Evolutionary conservation across 1,284 basidiomycete species (phyloP), one percentile per base, ranked within the genome.

Genomic region (Mycena sp.): DNA sequence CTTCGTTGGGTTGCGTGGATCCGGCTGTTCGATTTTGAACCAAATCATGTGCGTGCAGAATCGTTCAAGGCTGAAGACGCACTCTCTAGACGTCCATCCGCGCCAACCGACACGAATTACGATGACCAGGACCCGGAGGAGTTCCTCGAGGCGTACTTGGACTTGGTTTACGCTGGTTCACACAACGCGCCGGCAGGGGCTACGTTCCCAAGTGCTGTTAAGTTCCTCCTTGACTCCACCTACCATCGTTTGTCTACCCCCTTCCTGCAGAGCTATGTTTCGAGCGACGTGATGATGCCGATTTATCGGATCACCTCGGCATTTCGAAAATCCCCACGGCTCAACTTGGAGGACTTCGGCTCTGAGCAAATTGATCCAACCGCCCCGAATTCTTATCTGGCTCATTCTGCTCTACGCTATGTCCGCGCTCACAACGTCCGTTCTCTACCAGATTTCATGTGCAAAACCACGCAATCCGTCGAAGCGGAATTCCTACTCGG

Each of bases 1-100:
- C 72, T 70, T 0, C 61, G 77, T 2, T 81, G 78, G 78, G 58
- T 80, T n/a, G 7, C 69, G 0, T 77, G 72, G 52, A 67, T 78
- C 17, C 51, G 55, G 9, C 67, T 75, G 0, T 80, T 79, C 52
- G 68, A 76, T 55, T 78, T 78, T 46, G 58, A 71, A 6, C 41
- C 75, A 2, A 26, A 67, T 1, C 79, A 80, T 50, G 69, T 80
- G 2, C 72, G 72, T 1, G 77, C 73, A 0, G 60, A 64, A 6
- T 41, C 63, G 6, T 72, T 75, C 45, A 56, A 65, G 14, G 72
- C 61, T 0, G 69, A 72, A 30, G 78, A 80, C 50, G 78, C 72
- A 0, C 67, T 81, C 0, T 80, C 71, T 6, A 23, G 73, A 26
- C 29, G 68, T 4, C 61, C 56, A 12, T 35, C 10, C 0, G 38